A percentile compares a stretch with the other conserved stretches of the same genome.
These are phyloP conservation scores for Psidium friedrichsthalianum DNA, from an alignment of 345 rosid genomes.

Conservation along the genomic window DNA sequence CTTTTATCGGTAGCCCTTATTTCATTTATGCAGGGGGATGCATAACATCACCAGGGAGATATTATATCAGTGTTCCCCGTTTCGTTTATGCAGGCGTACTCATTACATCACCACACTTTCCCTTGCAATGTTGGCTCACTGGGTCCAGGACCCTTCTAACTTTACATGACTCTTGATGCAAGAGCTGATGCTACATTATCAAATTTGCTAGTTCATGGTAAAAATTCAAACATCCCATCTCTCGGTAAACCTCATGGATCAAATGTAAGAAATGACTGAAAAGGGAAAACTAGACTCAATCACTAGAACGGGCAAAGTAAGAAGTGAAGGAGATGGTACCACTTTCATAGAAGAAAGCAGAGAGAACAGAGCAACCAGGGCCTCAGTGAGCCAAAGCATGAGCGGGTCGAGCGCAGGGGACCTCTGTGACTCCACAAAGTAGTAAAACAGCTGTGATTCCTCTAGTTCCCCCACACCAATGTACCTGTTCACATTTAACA, in stretches of 20 bases:
- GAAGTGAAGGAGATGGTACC: neutral
- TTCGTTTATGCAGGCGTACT: neutral
- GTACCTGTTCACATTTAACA: neutral
- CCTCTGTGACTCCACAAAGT: conserved; percentile 22
- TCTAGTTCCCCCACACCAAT: conserved; percentile 10
- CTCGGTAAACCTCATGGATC: neutral
- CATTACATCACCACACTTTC: neutral
- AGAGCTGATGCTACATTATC: neutral
- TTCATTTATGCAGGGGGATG: neutral
- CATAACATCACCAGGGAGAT: neutral
- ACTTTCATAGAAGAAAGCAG: conserved; percentile 20
- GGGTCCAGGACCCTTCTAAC: neutral
- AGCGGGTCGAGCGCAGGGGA: conserved; percentile 14
- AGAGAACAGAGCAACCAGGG: conserved; percentile 30
- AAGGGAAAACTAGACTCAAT: neutral
- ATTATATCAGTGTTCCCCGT: neutral
- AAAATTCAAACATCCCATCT: neutral
- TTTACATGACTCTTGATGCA: neutral
- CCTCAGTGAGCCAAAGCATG: conserved; percentile 29
- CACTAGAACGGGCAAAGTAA: neutral
- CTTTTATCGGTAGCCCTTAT: neutral
- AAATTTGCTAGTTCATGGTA: neutral
- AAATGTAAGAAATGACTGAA: neutral
- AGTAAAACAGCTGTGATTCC: conserved; percentile 19
- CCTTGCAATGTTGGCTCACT: neutral